Evolutionary conservation across 1,284 basidiomycete species (phyloP).

Genomic region (Naganishia sp.): DNA sequence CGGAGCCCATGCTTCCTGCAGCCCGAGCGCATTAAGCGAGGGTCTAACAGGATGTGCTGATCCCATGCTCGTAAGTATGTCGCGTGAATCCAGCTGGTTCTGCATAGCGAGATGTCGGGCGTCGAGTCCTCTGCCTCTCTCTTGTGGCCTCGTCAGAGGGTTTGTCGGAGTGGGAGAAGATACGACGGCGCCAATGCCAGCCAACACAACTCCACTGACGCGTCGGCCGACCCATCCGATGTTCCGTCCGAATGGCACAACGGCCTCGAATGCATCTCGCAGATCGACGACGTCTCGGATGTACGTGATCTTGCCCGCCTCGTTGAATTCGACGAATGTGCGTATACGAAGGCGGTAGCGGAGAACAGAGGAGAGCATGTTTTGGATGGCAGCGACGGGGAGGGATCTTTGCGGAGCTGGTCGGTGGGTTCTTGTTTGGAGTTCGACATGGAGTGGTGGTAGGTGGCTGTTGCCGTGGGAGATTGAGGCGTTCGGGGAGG

Average conservation of each 20-base stretch:
- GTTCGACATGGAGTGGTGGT: neutral
- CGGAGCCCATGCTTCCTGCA: slow-evolving; percentile 6
- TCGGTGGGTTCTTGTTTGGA: neutral
- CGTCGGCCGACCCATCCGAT: slow-evolving; percentile 30
- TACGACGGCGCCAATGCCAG: slow-evolving; percentile 16
- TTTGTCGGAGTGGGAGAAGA: neutral
- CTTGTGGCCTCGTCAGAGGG: neutral
- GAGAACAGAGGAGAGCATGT: slow-evolving; percentile 38
- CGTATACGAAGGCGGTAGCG: slow-evolving; percentile 48
- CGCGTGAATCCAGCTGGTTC: neutral
- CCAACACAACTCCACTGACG: slow-evolving; percentile 18
- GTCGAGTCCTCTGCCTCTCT: neutral
- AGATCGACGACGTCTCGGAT: slow-evolving; percentile 50
- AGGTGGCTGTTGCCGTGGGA: slow-evolving; percentile 4
- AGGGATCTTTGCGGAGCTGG: slow-evolving; percentile 33
- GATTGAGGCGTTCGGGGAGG: slow-evolving; percentile 23
- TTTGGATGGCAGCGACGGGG: slow-evolving; percentile 20
- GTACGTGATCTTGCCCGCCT: slow-evolving; percentile 50
- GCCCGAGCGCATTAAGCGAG: slow-evolving; percentile 4
- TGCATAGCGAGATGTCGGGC: slow-evolving; percentile 16
- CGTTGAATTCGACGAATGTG: slow-evolving; percentile 53
- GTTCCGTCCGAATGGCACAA: slow-evolving; percentile 46
- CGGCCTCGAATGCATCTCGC: slow-evolving; percentile 47
- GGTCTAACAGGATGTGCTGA: neutral
- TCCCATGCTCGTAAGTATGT: neutral